Evolutionary conservation across 441 rosid species (phyloP), one percentile per base, ranked within the genome.

Genomic region (Pelargonium myrrhifolium): DNA sequence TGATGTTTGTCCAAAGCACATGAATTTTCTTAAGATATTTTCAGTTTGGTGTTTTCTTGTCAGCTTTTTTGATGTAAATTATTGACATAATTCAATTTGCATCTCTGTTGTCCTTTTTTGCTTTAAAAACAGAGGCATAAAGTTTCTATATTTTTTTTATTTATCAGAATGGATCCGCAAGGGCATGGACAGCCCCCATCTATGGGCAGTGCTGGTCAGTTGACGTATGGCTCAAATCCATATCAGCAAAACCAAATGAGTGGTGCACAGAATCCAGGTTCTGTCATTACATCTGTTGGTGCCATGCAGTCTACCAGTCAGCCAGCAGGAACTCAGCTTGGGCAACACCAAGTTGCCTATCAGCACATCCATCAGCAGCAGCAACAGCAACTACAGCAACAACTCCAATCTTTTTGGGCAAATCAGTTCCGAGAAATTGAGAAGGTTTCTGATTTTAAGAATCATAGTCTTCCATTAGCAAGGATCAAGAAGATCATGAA

Each of bases 401-500:
- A 88, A 73, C 91, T 89, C 43, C 95, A 86, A 64, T 43, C 82
- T 12, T 90, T 88, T 40, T 90, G 97, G 97, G 82, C 79, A 51
- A 85, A 74, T 35, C 97, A 90, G 68, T 80, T 81, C 74, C 83
- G 83, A 68, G 93, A 90, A 62, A 85, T 90, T 2, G 93, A 88
- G 63, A 84, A 85, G 51, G 85, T 85, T n/a, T 76, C 86, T 0
- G 97, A 88, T 74, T 90, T 88, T 78, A 90, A 83, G 83, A 87
- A 86, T 77, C 97, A 90, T 66, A 89, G 90, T 79, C 95, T 89
- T 72, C 97, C 97, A 0, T 68, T 91, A 0, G 93, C 96, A 0
- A 85, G 97, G 73, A 89, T 91, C 83, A 91, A 91, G 84, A 91
- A 91, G 71, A 89, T 89, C 84, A 91, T 91, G 97, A 91, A 91